Base-by-base conservation (phyloP, 345 rosid species). In the Eucalyptus caleyi region DNA sequence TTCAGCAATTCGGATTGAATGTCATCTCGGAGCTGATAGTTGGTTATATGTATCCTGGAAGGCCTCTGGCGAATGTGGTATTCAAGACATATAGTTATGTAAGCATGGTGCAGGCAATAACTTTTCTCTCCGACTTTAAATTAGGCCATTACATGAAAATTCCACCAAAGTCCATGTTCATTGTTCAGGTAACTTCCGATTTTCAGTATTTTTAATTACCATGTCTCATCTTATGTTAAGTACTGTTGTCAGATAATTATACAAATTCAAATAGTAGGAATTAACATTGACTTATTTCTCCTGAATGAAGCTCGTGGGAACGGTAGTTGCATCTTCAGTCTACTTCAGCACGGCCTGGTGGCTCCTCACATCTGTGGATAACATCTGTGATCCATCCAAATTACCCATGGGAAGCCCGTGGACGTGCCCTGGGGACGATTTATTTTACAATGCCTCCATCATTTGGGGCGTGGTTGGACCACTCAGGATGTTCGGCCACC, bases 401-500 rank as follows among this genome's bases (percentile, higher is more conserved):
- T 51, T 94, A 87, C 93, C 94, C 1, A 54, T 24, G 44, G 94
- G 94, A 88, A 95, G 94, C 88, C 96, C 94, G 1, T 95, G 95
- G 97, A 94, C 95, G 4, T 95, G 97, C 87, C 94, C 95, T 1
- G 88, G 92, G 40, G 94, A 92, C 11, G 89, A 92, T 44, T 92
- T 94, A 37, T 92, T 90, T 92, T 95, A 93, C 93, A 93, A 93
- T 87, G 94, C 94, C 56, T 95, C 96, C 77, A 87, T 94, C 91
- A 93, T 95, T 23, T 95, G 97, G 97, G 97, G 95, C 6, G 90
- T 93, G 37, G 95, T 94, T 0, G 97, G 95, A 14, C 95, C 95
- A 11, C 89, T 90, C 23, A 60, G 94, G 67, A 92, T 95, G 94
- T 94, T 93, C 54, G 94, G 94, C 19, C 88, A 86, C 50, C 91